phyloP scores from a whole-genome alignment of 441 rosid genomes.

The Theobroma grandiflorum region DNA sequence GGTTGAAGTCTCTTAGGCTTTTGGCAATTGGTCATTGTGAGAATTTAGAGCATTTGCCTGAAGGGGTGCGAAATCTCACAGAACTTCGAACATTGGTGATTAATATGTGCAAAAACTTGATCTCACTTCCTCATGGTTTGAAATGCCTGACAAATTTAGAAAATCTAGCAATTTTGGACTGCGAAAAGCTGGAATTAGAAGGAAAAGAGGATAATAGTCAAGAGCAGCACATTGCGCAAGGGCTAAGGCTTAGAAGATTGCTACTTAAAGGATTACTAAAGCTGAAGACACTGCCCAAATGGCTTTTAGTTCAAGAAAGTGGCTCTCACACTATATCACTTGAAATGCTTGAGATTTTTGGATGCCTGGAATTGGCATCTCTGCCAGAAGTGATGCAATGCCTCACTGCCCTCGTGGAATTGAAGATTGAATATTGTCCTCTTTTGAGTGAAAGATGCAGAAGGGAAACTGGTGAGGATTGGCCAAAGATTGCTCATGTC shows the following conservation, averaged over 20 bases:
- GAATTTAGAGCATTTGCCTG: background rate
- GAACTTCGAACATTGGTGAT: too few species aligned
- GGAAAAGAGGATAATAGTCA: too few species aligned
- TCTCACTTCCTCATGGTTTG: too few species aligned
- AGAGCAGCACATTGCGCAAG: too few species aligned
- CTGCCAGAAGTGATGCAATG: background rate
- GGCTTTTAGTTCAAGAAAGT: too few species aligned
- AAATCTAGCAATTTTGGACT: background rate
- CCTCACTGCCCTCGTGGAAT: background rate
- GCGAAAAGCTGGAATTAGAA: background rate
- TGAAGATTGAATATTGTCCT: slow-evolving; percentile 3
- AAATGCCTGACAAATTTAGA: too few species aligned
- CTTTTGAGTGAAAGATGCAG: background rate
- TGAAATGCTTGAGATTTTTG: too few species aligned
- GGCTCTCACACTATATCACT: too few species aligned
- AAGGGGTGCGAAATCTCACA: background rate
- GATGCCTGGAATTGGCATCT: background rate
- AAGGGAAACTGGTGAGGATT: background rate
- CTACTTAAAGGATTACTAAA: too few species aligned
- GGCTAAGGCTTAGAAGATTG: too few species aligned
- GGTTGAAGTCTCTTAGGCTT: background rate
- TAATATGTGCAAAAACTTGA: too few species aligned
- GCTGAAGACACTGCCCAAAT: too few species aligned
- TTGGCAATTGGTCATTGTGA: background rate
- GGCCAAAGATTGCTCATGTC: background rate